phyloP scores from a whole-genome alignment of 2,329 filamentous ascomycete genomes.

The Curvularia hawaiiensis region DNA sequence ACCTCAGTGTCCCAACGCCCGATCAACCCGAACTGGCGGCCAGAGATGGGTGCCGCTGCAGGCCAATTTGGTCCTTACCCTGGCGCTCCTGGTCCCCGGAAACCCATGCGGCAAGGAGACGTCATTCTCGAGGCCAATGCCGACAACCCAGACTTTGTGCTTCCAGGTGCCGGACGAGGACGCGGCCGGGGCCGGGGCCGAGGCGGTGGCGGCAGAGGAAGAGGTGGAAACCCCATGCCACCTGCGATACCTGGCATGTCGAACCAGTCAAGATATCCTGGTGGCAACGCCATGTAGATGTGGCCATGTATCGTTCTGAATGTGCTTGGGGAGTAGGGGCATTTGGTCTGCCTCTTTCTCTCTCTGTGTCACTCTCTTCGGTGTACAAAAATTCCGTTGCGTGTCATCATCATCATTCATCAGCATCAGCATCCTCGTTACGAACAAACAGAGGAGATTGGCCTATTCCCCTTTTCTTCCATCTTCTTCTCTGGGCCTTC shows the following conservation, averaged over 20 bases:
- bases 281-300: conserved; percentile 39
- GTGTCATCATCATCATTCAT: neutral
- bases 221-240: conserved; percentile 37
- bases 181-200: conserved; percentile 42
- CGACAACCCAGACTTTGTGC: conserved; percentile 83
- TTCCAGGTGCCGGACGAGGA: conserved; percentile 58
- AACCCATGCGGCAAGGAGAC: conserved; percentile 64
- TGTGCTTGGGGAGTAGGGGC: neutral
- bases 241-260: conserved; percentile 35
- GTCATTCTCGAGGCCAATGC: conserved; percentile 66
- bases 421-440: conserved; percentile 1
- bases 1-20: conserved; percentile 89
- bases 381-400: conserved; percentile 7
- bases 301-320: conserved; percentile 1
- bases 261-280: conserved; percentile 42
- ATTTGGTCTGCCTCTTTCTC: neutral
- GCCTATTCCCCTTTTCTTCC: neutral
- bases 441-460: neutral
- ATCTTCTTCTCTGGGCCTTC: neutral
- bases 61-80: conserved; percentile 47
- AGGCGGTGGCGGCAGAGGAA: conserved; percentile 26
- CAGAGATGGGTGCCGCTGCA: conserved; percentile 49
- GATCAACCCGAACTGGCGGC: conserved; percentile 85
- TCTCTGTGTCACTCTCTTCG: conserved; percentile 2
- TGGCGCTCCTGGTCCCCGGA: conserved; percentile 17